Evolutionary conservation across 257 asterid species (phyloP), one percentile per base, ranked within the genome.

Genomic region (Phtheirospermum japonicum): DNA sequence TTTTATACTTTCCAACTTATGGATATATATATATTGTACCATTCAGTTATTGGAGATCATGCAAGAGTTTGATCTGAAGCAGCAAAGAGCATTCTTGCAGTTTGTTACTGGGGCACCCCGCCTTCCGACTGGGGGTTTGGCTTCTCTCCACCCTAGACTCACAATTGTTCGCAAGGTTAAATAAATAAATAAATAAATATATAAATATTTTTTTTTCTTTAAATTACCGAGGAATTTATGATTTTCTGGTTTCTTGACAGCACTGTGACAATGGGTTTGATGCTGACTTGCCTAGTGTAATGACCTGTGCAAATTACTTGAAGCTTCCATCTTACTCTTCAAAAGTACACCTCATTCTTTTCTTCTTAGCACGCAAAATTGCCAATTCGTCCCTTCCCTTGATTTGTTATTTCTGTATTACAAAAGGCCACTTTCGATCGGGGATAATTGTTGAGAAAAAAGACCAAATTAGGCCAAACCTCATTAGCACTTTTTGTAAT

Each of bases 91-190:
- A 31, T 92, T 92, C 81, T 74, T 89, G 82, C 95, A 80, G 87
- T 92, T 92, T 77, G 94, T 89, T 73, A 92, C 99, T 4, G 99
- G 99, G 37, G 91, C 97, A 50, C 97, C 97, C 61, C 84, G 95
- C 19, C 97, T 92, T 64, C 97, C 97, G 48, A 79, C 80, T 0
- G 99, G 99, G 57, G 99, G 99, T 4, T 63, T 92, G 76, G 89
- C 99, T 69, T 85, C 97, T 51, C 97, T 92, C 48, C 86, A 79
- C 76, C 99, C 99, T 12, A 92, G 85, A 75, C 71, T 92, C 69
- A 92, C 99, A 19, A 81, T 92, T 45, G 99, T 92, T 69, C 88
- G 96, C 7, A 92, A 92, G 99, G 97, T 85, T 18, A 23, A 1
- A 23, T 23, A 23, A 1, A 23, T 23, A 23, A 1, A 23, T 23